A percentile compares a stretch with the other conserved stretches of the same genome.
Conservation (phyloP, 495 filamentous ascomycete genomes). For the Aspergillus baeticus region DNA sequence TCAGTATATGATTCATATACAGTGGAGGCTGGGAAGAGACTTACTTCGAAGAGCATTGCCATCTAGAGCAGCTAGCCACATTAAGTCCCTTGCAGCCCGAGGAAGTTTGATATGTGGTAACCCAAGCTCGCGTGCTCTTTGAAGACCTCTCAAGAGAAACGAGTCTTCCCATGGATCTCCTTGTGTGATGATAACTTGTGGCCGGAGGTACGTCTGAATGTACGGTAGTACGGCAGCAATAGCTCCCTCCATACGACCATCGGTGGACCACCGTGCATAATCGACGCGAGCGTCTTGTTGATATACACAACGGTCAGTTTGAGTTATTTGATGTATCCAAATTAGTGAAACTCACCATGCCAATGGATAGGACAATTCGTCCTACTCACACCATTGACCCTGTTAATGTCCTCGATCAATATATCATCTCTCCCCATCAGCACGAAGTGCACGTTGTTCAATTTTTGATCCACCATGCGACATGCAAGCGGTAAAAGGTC, state of each 20-base stretch:
- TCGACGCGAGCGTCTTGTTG: conserved; percentile 49
- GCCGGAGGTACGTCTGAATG: conserved; percentile 46
- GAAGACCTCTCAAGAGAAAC: conserved; percentile 55
- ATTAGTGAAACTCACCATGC: conserved; percentile 43
- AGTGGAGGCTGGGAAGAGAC: background rate
- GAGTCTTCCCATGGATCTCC: conserved; percentile 39
- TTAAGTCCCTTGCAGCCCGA: conserved; percentile 54
- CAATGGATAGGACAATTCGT: conserved; percentile 50
- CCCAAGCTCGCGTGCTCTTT: conserved; percentile 37
- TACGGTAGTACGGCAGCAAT: conserved; percentile 41
- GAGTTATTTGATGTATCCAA: background rate
- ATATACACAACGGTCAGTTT: background rate
- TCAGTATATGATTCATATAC: background rate
- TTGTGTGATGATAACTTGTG: conserved; percentile 52
- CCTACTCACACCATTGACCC: conserved; percentile 46
- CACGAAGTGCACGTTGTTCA: conserved; percentile 53
- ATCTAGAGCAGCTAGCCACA: conserved; percentile 77
- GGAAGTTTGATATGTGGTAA: conserved; percentile 69
- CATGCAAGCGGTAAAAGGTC: conserved; percentile 55
- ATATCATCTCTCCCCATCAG: conserved; percentile 55
- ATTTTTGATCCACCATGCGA: conserved; percentile 44
- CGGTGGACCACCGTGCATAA: conserved; percentile 44
- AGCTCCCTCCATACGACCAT: conserved; percentile 51
- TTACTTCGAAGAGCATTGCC: conserved; percentile 66
- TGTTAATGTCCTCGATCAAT: conserved; percentile 48